Base-by-base conservation (phyloP, 345 rosid species). In the Euphorbia pulcherrima region DNA sequence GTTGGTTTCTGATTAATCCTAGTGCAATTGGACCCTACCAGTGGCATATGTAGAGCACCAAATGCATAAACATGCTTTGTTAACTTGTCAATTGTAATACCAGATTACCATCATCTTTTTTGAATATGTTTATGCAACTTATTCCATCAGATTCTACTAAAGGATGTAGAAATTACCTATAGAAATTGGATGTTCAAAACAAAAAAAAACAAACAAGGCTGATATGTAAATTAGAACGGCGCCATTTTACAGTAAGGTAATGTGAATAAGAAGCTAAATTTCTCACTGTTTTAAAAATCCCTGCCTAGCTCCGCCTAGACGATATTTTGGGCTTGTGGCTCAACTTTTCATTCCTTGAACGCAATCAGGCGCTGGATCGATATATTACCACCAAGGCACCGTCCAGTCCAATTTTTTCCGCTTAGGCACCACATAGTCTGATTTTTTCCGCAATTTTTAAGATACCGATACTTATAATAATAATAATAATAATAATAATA, bases 1-100 rank as follows among this genome's bases (percentile, higher is more conserved):
- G n/a, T 50, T 48, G 37, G 29, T 8, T 47, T 29, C 52, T 35
- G 60, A 51, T 35, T 20, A 30, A 0, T 50, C 24, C 24, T 64
- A 18, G 23, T 71, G 41, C 41, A 70, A n/a, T 24, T 62, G 23
- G 61, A 26, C 60, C 60, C 23, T 26, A 70, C 24, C 61, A 2
- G 18, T 54, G 46, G 44, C 58, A 71, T 44, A 20, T 5, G 56
- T 33, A 63, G 68, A 44, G 47, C 51, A 62, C 21, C 13, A 8
- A 48, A 39, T 27, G 55, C 35, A 37, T 26, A 39, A 56, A 47
- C 33, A 40, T 13, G 40, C 67, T 11, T 29, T 13, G 27, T 17
- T 56, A 26, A 40, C 60, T 39, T 6, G 37, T 10, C 26, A 58
- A n/a, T n/a, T n/a, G n/a, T n/a, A n/a, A n/a, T n/a, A n/a, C n/a